Percentiles rank a stretch among this genome's conserved stretches.
Conservation (phyloP, 495 filamentous ascomycete genomes). For the Aspergillus hancockii region DNA sequence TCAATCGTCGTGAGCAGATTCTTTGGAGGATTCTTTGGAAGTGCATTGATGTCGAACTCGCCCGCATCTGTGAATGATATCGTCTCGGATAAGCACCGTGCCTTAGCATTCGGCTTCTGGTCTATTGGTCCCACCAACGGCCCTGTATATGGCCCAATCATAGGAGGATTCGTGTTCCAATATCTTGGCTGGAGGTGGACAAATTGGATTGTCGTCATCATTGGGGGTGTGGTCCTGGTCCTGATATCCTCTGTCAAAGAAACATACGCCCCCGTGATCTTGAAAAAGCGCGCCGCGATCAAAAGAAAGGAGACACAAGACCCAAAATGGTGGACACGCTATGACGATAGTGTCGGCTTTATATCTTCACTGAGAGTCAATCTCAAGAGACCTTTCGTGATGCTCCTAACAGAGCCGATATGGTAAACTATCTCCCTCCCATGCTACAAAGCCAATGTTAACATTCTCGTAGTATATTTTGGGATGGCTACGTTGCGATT, state of each 20-base stretch:
- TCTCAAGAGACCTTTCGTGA: constrained; percentile 47
- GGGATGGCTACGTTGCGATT: constrained; percentile 66
- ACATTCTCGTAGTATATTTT: constrained; percentile 55
- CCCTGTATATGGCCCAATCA: constrained; percentile 58
- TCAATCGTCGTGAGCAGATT: constrained; percentile 69
- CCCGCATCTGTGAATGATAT: constrained; percentile 79
- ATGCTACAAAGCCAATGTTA: background rate
- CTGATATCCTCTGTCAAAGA: constrained; percentile 49
- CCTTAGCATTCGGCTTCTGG: constrained; percentile 72
- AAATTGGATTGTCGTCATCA: constrained; percentile 76
- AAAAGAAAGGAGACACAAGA: constrained; percentile 64
- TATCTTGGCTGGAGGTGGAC: constrained; percentile 83
- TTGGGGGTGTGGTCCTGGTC: constrained; percentile 53
- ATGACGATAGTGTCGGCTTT: constrained; percentile 61
- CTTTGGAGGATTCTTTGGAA: constrained; percentile 73
- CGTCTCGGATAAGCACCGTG: constrained; percentile 63
- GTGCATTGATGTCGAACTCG: constrained; percentile 71
- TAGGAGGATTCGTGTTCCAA: constrained; percentile 68
- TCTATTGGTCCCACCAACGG: constrained; percentile 76
- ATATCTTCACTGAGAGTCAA: constrained; percentile 47
- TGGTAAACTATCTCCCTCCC: constrained; percentile 35
- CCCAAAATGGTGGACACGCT: constrained; percentile 29
- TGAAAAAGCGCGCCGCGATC: constrained; percentile 23
- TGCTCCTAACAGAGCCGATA: constrained; percentile 65
- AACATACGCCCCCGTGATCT: constrained; percentile 53